Percentiles rank a stretch among this genome's conserved stretches.
Conservation (phyloP, 2,329 filamentous ascomycete genomes). For the Talaromyces sp. region DNA sequence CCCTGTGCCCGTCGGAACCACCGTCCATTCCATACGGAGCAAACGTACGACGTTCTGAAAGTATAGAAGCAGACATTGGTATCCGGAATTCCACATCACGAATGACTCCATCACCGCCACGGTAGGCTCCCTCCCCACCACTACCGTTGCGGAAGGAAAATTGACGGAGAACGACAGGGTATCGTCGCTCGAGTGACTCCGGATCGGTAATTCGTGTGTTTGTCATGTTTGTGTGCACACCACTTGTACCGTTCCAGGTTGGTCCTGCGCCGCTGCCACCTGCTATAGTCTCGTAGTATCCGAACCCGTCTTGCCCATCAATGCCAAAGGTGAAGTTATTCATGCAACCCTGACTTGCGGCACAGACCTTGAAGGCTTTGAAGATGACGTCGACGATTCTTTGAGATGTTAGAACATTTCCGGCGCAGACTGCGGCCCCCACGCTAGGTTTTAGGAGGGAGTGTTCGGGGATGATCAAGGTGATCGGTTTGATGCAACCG, state of each 20-base stretch:
- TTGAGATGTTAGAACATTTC: constrained; percentile 29
- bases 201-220: constrained; percentile 15
- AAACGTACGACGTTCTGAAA: constrained; percentile 25
- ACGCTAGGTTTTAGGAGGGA: not conserved
- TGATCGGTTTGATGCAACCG: constrained; percentile 8
- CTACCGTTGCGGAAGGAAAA: constrained; percentile 3
- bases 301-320: constrained; percentile 19
- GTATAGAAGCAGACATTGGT: constrained; percentile 14
- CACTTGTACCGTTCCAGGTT: constrained; percentile 12
- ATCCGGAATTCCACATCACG: constrained; percentile 10
- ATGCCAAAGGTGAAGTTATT: constrained; percentile 31
- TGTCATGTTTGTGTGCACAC: constrained; percentile 14
- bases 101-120: constrained; percentile 10
- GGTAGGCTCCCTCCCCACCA: constrained; percentile 3
- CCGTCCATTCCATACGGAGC: constrained; percentile 27
- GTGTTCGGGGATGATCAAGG: constrained; percentile 4
- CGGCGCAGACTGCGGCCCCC: constrained; percentile 27
- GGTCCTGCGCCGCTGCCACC: constrained; percentile 9
- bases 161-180: constrained; percentile 7
- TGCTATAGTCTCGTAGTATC: constrained; percentile 18
- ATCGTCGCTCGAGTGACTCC: constrained; percentile 4
- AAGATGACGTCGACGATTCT: constrained; percentile 31
- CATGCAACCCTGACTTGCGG: constrained; percentile 27
- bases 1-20: constrained; percentile 22
- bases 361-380: constrained; percentile 30